Percentiles rank a stretch among this genome's conserved stretches.
These are phyloP conservation scores for Leucocoprinus leucothites DNA, from an alignment of 768 basidiomycete species.

Conservation along the genomic window DNA sequence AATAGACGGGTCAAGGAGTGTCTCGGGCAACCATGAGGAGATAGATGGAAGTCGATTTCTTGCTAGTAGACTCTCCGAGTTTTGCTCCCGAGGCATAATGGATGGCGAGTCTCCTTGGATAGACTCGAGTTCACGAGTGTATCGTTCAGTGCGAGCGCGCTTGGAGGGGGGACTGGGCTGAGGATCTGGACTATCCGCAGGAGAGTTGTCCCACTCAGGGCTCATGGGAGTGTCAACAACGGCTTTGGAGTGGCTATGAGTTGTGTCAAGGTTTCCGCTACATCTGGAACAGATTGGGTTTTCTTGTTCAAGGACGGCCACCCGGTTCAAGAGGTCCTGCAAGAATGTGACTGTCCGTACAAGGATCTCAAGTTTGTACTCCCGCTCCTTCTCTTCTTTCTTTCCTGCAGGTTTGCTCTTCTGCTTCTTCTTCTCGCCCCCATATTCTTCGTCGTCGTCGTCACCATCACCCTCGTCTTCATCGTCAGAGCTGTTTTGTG, in stretches of 20 bases:
- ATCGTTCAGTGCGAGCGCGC: neutral
- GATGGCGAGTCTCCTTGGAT: slow-evolving; percentile 15
- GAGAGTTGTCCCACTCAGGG: slow-evolving; percentile 10
- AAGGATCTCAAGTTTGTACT: slow-evolving; percentile 91
- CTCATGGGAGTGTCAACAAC: slow-evolving; percentile 14
- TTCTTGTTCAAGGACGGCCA: slow-evolving; percentile 35
- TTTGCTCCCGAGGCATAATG: neutral
- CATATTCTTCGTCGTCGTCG: slow-evolving; percentile 32
- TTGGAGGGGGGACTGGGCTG: neutral
- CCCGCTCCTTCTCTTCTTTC: slow-evolving; percentile 65
- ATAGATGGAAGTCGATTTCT: slow-evolving; percentile 56
- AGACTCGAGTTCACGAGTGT: neutral
- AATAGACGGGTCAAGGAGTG: slow-evolving; percentile 28
- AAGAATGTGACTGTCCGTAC: slow-evolving; percentile 79
- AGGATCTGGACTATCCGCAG: neutral
- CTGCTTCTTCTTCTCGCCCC: slow-evolving; percentile 24
- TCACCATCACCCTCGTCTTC: slow-evolving; percentile 36
- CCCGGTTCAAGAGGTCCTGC: slow-evolving; percentile 60
- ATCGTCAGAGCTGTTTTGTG: slow-evolving; percentile 27
- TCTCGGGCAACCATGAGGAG: slow-evolving; percentile 61
- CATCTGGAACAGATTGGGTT: slow-evolving; percentile 25
- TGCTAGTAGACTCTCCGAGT: slow-evolving; percentile 17
- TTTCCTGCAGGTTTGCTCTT: slow-evolving; percentile 37
- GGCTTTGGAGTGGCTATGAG: neutral
- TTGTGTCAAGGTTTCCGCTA: neutral